A percentile compares a stretch with the other conserved stretches of the same genome.
These are phyloP conservation scores for Fennellomyces sp. DNA, from an alignment of 371 early-diverging fungal species.

Conservation along the genomic window DNA sequence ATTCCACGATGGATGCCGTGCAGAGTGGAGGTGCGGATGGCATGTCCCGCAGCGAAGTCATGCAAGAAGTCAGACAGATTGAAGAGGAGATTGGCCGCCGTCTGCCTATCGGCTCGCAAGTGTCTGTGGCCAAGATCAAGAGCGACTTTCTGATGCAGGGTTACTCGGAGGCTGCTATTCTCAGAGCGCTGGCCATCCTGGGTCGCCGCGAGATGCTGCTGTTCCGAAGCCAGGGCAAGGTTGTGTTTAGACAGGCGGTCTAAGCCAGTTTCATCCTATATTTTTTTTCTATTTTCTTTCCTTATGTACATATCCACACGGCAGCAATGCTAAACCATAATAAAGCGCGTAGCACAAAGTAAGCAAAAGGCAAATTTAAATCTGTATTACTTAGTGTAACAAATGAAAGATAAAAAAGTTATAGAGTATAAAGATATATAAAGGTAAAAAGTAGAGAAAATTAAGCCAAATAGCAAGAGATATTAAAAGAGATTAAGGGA, in stretches of 20 bases:
- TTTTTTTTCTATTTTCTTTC: neutral
- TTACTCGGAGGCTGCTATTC: conserved; percentile 72
- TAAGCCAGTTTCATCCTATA: neutral
- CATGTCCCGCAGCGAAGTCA: conserved; percentile 71
- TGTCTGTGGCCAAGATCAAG: conserved; percentile 73
- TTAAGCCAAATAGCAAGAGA: neutral
- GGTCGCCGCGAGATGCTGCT: conserved; percentile 86
- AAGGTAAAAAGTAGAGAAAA: neutral
- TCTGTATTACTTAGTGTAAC: conserved; percentile 3
- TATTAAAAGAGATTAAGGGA: neutral
- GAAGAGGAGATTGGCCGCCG: conserved; percentile 86
- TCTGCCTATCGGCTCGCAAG: conserved; percentile 88
- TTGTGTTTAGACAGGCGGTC: conserved; percentile 21
- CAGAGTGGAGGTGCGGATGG: conserved; percentile 83
- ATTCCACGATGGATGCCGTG: conserved; percentile 98
- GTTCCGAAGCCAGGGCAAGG: conserved; percentile 81
- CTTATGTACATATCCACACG: conserved; percentile 1
- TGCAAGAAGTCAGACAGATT: conserved; percentile 74
- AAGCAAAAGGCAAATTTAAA: neutral
- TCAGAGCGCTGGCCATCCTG: conserved; percentile 78
- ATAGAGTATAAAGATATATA: neutral
- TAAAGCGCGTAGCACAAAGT: neutral
- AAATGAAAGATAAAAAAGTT: too few species aligned
- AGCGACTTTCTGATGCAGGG: conserved; percentile 67
- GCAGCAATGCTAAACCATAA: too few species aligned